Base-by-base conservation (phyloP, 257 asterid genomes). In the Salvia miltiorrhiza region DNA sequence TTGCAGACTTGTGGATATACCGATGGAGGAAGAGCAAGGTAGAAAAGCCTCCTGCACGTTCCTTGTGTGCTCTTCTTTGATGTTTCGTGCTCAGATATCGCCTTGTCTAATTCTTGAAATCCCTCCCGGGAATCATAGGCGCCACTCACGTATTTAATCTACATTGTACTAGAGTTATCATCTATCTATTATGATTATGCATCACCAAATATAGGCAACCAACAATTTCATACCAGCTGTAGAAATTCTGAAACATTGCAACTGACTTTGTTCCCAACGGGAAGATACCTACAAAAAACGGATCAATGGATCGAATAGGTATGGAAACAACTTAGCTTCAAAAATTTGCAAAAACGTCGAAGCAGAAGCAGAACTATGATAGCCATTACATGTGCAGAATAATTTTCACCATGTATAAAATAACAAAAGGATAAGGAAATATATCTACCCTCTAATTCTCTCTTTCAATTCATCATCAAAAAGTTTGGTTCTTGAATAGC, bases 21-120 rank as follows among this genome's bases (percentile, higher is more conserved):
- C 10, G 99, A 87, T 32, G 99, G 99, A 69, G 99, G 99, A 80
- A 91, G 99, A 45, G 99, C 99, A 33, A 94, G 82, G 75, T 94
- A 94, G 83, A 94, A 94, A 50, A 94, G 96, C 80, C 97, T 86
- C 67, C 99, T 78, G 23, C 93, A 79, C 52, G 89, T 79, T 80
- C 96, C 96, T 78, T 87, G 89, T 1, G 64, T 60, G 64, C 83
- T 85, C 64, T 84, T 83, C 69, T 32, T 87, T 13, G 92, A 86
- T 43, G 78, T 40, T 80, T 94, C 99, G 23, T 90, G 95, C 90
- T 87, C 89, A 10, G 82, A 71, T 74, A 94, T 87, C 9, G 93
- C 92, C 80, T 78, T 66, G 64, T 94, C 96, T 73, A 94, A 70
- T 59, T 78, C 85, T 81, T 73, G 84, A 73, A 91, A 94, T 20